phyloP scores from a whole-genome alignment of 2,329 filamentous ascomycete species.

The Alternaria atra region DNA sequence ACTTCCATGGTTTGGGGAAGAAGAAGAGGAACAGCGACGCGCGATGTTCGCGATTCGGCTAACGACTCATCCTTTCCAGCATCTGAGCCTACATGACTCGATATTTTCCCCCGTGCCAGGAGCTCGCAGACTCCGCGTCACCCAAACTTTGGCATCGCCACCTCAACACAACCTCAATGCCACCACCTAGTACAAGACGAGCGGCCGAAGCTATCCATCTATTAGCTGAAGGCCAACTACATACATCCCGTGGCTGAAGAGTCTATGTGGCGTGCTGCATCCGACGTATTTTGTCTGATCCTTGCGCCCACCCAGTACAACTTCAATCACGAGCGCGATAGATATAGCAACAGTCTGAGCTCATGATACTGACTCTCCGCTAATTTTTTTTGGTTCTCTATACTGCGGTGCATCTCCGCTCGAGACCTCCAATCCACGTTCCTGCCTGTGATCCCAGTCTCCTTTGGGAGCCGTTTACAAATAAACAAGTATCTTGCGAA shows the following conservation, averaged over 20 bases:
- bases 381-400: background rate
- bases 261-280: no score
- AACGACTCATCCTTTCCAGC: background rate
- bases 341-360: background rate
- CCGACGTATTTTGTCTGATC: no score
- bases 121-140: no score
- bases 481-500: background rate
- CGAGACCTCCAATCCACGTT: background rate
- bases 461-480: background rate
- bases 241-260: no score
- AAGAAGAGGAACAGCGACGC: background rate
- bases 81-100: background rate
- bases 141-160: no score
- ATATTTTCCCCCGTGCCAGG: no score
- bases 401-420: background rate
- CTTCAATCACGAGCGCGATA: background rate
- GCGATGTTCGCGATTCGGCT: background rate
- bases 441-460: background rate
- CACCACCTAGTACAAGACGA: no score
- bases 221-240: no score
- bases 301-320: no score
- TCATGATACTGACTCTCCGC: background rate
- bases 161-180: no score
- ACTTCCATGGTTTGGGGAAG: background rate
- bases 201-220: no score